Evolutionary conservation across 75 land plant genomes (phyloP).

Genomic region (Ceratopteris richardii): DNA sequence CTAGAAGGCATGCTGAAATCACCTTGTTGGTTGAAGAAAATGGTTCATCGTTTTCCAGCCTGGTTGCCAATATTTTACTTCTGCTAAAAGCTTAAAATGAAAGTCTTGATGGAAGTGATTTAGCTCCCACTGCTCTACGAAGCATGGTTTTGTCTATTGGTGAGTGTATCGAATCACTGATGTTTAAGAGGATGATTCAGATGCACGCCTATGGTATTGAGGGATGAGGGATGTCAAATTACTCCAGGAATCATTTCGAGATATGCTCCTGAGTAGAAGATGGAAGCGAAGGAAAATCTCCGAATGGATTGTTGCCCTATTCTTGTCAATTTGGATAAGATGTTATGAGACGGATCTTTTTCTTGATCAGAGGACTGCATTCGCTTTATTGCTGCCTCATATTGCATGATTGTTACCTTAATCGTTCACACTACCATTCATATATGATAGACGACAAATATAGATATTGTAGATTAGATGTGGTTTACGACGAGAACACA

Average conservation of each 20-base stretch:
- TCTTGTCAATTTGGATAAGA: too few relatives aligned
- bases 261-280: conserved; percentile 26
- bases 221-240: conserved; percentile 66
- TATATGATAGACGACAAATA: too few relatives aligned
- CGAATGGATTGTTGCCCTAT: conserved; percentile 60
- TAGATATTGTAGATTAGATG: too few relatives aligned
- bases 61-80: conserved; percentile 31
- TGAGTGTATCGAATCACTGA: conserved; percentile 49
- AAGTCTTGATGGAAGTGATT: conserved; percentile 15
- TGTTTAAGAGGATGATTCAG: conserved; percentile 55
- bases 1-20: conserved; percentile 2
- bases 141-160: conserved; percentile 46
- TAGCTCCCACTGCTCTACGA: conserved; percentile 31
- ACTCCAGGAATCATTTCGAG: conserved; percentile 36
- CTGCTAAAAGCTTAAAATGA: conserved; percentile 11
- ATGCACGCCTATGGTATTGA: conserved; percentile 65
- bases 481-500: too few relatives aligned
- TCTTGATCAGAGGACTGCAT: too few relatives aligned
- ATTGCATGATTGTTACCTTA: too few relatives aligned
- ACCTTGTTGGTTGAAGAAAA: conserved; percentile 60
- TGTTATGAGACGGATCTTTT: too few relatives aligned
- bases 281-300: conserved; percentile 50
- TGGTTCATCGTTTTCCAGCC: conserved; percentile 33
- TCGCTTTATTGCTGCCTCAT: too few relatives aligned
- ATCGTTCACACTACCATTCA: too few relatives aligned